phyloP scores from a whole-genome alignment of 192 early-diverging fungal genomes.

The Podochytrium sp. region DNA sequence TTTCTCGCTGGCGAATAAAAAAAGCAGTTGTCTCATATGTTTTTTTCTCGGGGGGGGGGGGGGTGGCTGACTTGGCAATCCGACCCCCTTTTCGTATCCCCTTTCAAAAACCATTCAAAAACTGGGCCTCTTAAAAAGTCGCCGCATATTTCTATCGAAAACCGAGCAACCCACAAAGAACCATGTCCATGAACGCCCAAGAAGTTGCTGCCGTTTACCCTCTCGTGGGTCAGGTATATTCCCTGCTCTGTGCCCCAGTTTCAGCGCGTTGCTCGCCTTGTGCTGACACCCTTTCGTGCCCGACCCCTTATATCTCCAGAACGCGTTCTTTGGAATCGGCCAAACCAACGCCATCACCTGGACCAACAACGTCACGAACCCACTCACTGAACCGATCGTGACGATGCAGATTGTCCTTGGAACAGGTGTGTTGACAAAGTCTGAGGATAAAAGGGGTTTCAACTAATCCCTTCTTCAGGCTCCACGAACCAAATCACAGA shows the following conservation, averaged over 20 bases:
- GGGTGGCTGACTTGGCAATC: too few species aligned
- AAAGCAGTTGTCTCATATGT: not conserved
- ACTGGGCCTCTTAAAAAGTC: not conserved
- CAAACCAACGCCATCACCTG: constrained; percentile 12
- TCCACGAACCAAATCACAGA: not conserved
- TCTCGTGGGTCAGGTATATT: too few species aligned
- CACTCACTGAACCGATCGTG: not conserved
- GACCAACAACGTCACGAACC: constrained; percentile 4
- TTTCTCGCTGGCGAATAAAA: too few species aligned
- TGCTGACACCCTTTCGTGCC: too few species aligned
- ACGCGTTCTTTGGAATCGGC: not conserved
- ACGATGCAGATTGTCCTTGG: not conserved
- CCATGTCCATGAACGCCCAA: not conserved
- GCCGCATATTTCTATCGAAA: not conserved
- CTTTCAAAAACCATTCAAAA: not conserved
- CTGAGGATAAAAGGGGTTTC: too few species aligned
- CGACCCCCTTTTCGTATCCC: not conserved
- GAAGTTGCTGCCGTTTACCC: constrained; percentile 3
- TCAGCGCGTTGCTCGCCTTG: too few species aligned
- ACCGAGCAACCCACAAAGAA: not conserved
- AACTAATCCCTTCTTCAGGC: not conserved
- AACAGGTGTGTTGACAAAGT: not conserved
- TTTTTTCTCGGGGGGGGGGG: too few species aligned
- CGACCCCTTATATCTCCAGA: not conserved
- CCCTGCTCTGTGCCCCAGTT: too few species aligned